A percentile compares a stretch with the other conserved stretches of the same genome.
These are phyloP conservation scores for Fraxinus nigra DNA, from an alignment of 305 asterid species.

Conservation along the genomic window DNA sequence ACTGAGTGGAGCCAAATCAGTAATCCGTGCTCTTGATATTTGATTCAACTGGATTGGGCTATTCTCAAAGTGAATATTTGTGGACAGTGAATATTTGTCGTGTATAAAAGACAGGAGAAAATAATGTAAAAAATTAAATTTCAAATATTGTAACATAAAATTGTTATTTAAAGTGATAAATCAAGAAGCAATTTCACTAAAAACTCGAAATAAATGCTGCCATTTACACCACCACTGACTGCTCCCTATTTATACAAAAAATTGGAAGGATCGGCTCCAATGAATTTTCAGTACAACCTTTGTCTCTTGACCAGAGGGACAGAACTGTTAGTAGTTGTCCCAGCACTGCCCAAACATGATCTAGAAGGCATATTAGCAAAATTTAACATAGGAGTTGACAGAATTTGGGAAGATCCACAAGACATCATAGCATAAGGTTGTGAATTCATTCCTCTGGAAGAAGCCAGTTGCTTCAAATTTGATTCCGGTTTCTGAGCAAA, in stretches of 20 bases:
- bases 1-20: neutral
- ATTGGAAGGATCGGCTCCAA: conserved; percentile 6
- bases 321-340: conserved; percentile 20
- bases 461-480: conserved; percentile 14
- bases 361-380: conserved; percentile 24
- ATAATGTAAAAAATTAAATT: neutral
- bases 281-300: conserved; percentile 31
- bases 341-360: conserved; percentile 25
- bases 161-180: too few species aligned
- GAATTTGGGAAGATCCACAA: conserved; percentile 40
- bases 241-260: conserved; percentile 26
- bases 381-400: conserved; percentile 32
- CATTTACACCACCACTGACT: too few species aligned
- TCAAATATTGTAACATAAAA: neutral
- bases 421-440: conserved; percentile 36
- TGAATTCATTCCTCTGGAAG: conserved; percentile 1
- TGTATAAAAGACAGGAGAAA: conserved; percentile 1
- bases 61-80: conserved; percentile 37
- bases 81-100: conserved; percentile 17
- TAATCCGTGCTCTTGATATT: too few species aligned
- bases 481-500: conserved; percentile 19
- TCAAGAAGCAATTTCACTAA: too few species aligned
- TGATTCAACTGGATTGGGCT: too few species aligned
- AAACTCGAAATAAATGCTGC: too few species aligned
- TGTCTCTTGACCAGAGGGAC: conserved; percentile 42